phyloP scores from a whole-genome alignment of 768 basidiomycete genomes.

The Pisolithus albus region DNA sequence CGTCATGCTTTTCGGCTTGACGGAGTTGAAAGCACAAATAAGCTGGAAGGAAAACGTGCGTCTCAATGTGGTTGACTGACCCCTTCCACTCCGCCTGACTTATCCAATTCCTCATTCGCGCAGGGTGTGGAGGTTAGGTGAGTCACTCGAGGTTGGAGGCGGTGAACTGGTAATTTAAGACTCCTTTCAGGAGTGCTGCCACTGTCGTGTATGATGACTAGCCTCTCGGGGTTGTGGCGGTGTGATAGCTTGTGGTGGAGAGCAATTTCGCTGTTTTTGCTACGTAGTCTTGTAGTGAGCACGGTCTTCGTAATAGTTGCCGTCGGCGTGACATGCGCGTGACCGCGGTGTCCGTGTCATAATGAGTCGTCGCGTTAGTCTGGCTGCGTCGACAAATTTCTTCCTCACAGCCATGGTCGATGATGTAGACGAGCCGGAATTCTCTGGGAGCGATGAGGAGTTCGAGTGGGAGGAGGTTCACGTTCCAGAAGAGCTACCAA shows the following conservation, averaged over 20 bases:
- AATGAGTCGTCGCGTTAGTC: background rate
- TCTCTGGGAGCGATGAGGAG: constrained; percentile 50
- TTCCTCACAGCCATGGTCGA: constrained; percentile 6
- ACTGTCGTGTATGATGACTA: no score
- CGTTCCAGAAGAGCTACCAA: constrained; percentile 34
- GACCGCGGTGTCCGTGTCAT: constrained; percentile 4
- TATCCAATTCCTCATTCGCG: background rate
- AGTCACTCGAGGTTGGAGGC: background rate
- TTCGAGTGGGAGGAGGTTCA: constrained; percentile 78
- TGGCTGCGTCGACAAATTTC: constrained; percentile 1
- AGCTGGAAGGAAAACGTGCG: constrained; percentile 33
- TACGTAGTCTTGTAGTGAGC: no score
- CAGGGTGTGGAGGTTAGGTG: no score
- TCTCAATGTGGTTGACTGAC: background rate
- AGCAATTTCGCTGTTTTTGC: no score
- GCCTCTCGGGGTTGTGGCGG: no score
- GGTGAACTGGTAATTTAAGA: background rate
- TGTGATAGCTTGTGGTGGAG: no score
- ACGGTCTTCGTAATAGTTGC: no score
- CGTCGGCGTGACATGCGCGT: constrained; percentile 15
- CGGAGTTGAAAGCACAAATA: constrained; percentile 36
- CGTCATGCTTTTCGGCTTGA: constrained; percentile 30
- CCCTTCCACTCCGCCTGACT: background rate
- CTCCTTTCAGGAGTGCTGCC: no score
- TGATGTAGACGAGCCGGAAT: constrained; percentile 8